Evolutionary conservation across 805 yeast species (phyloP).

Genomic region (Nakazawaea wickerhamii): DNA sequence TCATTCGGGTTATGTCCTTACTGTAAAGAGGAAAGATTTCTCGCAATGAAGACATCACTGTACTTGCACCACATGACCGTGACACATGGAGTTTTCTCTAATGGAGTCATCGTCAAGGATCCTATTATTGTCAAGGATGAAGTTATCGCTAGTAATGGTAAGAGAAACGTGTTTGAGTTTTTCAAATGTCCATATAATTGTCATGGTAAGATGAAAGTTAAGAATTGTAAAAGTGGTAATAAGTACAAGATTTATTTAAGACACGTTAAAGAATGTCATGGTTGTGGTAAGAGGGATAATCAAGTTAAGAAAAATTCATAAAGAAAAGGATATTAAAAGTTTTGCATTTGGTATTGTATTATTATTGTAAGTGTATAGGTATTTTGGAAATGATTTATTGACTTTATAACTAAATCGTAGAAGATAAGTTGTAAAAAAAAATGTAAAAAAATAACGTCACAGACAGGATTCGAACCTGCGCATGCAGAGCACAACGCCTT

Average conservation of each 20-base stretch:
- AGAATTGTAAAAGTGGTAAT: background rate
- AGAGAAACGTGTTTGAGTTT: background rate
- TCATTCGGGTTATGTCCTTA: constrained; percentile 9
- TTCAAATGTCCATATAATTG: constrained; percentile 11
- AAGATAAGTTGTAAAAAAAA: too few species aligned
- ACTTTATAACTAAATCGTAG: too few species aligned
- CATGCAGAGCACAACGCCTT: constrained; percentile 87
- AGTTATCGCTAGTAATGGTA: background rate
- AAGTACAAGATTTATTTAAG: constrained; percentile 10
- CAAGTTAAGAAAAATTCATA: background rate
- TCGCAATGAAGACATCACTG: constrained; percentile 23
- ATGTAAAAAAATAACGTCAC: constrained; percentile 81
- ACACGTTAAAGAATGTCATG: constrained; percentile 10
- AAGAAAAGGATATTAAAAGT: too few species aligned
- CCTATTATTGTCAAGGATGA: constrained; percentile 14
- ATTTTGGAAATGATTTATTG: too few species aligned
- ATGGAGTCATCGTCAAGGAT: constrained; percentile 23
- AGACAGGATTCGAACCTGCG: constrained; percentile 99
- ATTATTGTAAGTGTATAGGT: too few species aligned
- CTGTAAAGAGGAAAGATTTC: constrained; percentile 14
- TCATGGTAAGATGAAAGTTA: constrained; percentile 1
- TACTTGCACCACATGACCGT: constrained; percentile 27
- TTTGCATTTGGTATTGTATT: too few species aligned
- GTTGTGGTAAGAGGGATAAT: constrained; percentile 8
- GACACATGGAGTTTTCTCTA: constrained; percentile 26